Conservation (phyloP, 208 protist species). For the Crithidia sp. region DNA sequence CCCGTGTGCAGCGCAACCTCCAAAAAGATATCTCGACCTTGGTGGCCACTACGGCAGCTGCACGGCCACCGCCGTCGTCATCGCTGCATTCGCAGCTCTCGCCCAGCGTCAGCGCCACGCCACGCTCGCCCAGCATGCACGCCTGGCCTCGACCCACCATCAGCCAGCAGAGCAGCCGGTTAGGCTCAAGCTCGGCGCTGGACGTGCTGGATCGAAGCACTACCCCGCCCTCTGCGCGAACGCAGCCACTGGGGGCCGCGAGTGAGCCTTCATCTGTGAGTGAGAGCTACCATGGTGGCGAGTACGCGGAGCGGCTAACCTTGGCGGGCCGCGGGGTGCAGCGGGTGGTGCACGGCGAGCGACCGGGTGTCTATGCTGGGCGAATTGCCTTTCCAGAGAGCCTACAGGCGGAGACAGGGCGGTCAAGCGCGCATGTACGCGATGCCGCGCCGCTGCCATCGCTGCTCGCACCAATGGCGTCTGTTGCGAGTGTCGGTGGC, state of each 20-base stretch:
- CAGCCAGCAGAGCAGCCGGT: background rate
- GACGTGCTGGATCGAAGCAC: background rate
- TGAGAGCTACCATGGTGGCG: background rate
- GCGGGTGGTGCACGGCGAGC: background rate
- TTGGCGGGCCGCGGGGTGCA: background rate
- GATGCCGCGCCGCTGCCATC: background rate
- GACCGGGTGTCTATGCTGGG: background rate
- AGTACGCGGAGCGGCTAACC: constrained; percentile 10
- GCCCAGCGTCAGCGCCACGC: constrained; percentile 4
- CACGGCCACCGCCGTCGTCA: constrained; percentile 4
- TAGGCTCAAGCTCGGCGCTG: background rate
- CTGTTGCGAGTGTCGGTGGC: no score
- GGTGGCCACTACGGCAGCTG: constrained; percentile 31
- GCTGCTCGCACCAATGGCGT: background rate
- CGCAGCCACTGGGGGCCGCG: background rate
- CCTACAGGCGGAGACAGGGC: background rate
- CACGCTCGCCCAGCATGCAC: background rate
- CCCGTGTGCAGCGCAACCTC: constrained; percentile 29
- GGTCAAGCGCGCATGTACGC: no score
- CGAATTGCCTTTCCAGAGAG: background rate
- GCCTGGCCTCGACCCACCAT: background rate
- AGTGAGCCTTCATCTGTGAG: background rate
- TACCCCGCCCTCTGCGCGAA: background rate
- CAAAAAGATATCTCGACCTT: constrained; percentile 40
- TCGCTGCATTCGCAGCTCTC: background rate